phyloP scores from a whole-genome alignment of 164 flowering plant genomes.

The Vitis vinifera region DNA sequence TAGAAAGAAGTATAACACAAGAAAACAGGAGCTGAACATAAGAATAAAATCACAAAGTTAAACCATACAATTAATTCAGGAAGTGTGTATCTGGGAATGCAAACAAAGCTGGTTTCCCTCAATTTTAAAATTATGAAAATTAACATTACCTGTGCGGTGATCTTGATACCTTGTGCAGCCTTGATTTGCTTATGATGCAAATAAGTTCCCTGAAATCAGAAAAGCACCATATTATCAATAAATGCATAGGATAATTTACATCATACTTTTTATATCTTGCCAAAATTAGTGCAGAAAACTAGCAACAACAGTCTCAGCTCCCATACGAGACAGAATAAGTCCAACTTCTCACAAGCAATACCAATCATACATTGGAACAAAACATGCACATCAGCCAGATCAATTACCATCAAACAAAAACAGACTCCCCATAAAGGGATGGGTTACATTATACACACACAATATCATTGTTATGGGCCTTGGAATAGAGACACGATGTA shows the following conservation, averaged over 20 bases:
- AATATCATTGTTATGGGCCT: no score
- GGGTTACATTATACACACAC: no score
- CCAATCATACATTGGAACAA: no score
- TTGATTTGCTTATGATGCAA: constrained; percentile 88
- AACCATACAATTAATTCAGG: neutral
- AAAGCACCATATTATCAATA: neutral
- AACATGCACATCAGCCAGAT: no score
- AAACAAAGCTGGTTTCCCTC: neutral
- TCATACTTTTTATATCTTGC: neutral
- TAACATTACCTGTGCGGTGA: constrained; percentile 79
- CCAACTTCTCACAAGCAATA: no score
- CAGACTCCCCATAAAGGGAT: no score
- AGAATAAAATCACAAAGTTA: no score
- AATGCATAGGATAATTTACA: neutral
- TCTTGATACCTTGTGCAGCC: constrained; percentile 98
- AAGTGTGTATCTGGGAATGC: neutral
- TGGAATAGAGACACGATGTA: no score
- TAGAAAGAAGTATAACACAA: constrained; percentile 21
- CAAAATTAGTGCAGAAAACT: no score
- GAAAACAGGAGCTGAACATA: neutral
- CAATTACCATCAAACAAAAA: no score
- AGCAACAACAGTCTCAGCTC: no score
- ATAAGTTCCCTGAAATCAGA: constrained; percentile 66
- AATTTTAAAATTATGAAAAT: neutral
- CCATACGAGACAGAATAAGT: no score